These are phyloP conservation scores for Rhododendron kiyosumense DNA, from an alignment of 148 eudicot species.

Conservation along the genomic window DNA sequence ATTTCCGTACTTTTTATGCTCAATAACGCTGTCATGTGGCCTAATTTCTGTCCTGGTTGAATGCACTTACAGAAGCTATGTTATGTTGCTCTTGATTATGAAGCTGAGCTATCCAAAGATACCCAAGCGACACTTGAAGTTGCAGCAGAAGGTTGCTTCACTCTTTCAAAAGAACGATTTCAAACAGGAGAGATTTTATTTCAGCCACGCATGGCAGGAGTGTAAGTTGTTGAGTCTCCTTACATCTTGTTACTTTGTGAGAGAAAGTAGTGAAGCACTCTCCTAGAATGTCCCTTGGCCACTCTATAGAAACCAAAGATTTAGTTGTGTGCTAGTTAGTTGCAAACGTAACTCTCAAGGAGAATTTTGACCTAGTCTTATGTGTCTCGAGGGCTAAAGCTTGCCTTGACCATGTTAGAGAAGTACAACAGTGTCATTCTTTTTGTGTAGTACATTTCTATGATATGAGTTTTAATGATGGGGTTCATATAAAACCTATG, in stretches of 20 bases:
- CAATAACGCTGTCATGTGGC: not conserved
- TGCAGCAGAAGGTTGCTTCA: slow-evolving; percentile 54
- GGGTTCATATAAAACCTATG: not conserved
- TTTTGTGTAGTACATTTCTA: not conserved
- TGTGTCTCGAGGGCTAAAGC: not conserved
- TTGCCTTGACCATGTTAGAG: not conserved
- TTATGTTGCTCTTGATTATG: slow-evolving; percentile 85
- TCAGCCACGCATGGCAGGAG: slow-evolving; percentile 79
- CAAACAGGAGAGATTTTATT: slow-evolving; percentile 89
- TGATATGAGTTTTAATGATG: not conserved
- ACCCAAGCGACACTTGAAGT: slow-evolving; percentile 57
- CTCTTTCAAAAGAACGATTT: slow-evolving; percentile 79
- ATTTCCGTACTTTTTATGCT: not conserved
- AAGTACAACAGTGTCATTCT: too few relatives aligned
- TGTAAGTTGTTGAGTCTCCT: slow-evolving; percentile 47
- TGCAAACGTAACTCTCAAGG: not conserved
- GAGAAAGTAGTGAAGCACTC: not conserved
- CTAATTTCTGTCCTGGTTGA: slow-evolving; percentile 13
- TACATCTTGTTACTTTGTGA: not conserved
- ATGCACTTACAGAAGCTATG: slow-evolving; percentile 65
- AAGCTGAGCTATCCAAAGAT: slow-evolving; percentile 67
- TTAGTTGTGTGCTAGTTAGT: not conserved
- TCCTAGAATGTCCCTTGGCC: not conserved
- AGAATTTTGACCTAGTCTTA: not conserved
- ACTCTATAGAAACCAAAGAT: not conserved